Evolutionary conservation across 129 eudicot genomes (phyloP).

Genomic region (Arctium lappa): DNA sequence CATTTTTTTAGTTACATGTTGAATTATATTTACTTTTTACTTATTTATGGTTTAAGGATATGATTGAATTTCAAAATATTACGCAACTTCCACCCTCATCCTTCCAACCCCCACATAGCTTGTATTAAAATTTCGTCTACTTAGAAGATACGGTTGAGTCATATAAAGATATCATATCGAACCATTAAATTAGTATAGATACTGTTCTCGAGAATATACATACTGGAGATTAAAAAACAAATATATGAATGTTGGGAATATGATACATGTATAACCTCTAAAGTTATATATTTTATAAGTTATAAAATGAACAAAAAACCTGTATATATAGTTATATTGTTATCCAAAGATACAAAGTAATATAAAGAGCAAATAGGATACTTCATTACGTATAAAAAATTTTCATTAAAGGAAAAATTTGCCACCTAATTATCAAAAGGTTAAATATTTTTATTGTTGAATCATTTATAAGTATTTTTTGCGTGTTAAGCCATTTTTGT

Average conservation of each 20-base stretch:
- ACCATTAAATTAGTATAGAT: not conserved
- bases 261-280: not conserved
- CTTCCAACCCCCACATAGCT: slow-evolving; percentile 26
- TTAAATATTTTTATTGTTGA: not conserved
- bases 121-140: slow-evolving; percentile 10
- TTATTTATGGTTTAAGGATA: slow-evolving; percentile 1
- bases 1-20: not conserved
- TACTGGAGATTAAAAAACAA: slow-evolving; percentile 17
- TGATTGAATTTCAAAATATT: slow-evolving; percentile 5
- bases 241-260: not conserved
- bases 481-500: not conserved
- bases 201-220: slow-evolving; percentile 18
- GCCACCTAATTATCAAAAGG: not conserved
- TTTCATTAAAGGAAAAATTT: not conserved
- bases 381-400: not conserved
- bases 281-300: not conserved
- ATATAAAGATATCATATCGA: not conserved
- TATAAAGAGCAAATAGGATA: not conserved
- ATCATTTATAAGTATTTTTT: not conserved
- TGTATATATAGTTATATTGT: not conserved
- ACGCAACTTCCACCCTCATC: slow-evolving; percentile 30
- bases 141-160: slow-evolving; percentile 25
- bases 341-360: not conserved
- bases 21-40: not conserved
- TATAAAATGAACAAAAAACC: not conserved